Percentiles rank a stretch among this genome's conserved stretches.
phyloP scores from a whole-genome alignment of 2,329 filamentous ascomycete genomes.

The Ceratocystis albifundus region DNA sequence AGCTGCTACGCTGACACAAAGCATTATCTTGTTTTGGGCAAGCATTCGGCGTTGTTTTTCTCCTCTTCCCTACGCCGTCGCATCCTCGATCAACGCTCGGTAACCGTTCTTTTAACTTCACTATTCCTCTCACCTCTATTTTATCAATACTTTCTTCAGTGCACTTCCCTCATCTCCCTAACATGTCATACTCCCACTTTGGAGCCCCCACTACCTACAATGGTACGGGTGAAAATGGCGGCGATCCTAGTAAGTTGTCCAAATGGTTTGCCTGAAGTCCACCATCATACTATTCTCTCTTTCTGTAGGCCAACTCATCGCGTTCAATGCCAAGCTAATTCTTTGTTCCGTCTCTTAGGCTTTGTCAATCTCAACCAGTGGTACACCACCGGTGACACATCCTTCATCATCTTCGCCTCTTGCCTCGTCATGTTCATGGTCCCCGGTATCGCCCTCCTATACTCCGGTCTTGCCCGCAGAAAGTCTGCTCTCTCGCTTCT shows the following conservation, averaged over 20 bases:
- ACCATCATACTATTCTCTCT: too few species aligned
- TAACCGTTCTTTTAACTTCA: background rate
- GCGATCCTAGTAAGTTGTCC: conserved; percentile 45
- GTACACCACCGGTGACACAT: conserved; percentile 83
- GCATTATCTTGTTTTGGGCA: background rate
- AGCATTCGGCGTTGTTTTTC: background rate
- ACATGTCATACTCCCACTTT: conserved; percentile 50
- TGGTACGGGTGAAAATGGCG: conserved; percentile 54
- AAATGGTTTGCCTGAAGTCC: conserved; percentile 7
- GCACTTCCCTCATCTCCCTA: background rate
- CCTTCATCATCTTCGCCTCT: conserved; percentile 79
- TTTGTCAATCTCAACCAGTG: conserved; percentile 89
- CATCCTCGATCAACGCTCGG: background rate
- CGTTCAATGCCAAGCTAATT: background rate
- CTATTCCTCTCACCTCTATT: background rate
- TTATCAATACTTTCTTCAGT: background rate
- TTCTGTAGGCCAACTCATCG: background rate
- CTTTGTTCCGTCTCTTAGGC: conserved; percentile 38
- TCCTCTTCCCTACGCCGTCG: background rate
- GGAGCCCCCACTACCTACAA: conserved; percentile 51
- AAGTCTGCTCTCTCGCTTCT: conserved; percentile 96
- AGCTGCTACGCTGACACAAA: conserved; percentile 6
- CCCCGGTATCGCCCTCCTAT: conserved; percentile 91
- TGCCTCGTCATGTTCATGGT: conserved; percentile 97
- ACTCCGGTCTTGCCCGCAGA: conserved; percentile 91